Evolutionary conservation across 192 early-diverging fungal species (phyloP).

Genomic region (Coemansia sp.): DNA sequence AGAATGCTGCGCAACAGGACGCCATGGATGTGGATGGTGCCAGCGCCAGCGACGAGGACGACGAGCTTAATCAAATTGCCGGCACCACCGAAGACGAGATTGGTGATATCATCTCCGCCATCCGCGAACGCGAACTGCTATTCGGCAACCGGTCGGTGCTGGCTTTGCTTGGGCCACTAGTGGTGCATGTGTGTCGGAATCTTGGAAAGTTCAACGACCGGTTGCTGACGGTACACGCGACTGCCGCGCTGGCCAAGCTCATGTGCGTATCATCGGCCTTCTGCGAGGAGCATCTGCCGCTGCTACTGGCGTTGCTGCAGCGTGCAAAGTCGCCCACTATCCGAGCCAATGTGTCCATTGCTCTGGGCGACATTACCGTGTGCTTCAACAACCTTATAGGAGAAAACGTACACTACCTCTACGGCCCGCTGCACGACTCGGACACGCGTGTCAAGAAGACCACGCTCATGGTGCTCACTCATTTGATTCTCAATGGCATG

Average conservation of each 20-base stretch:
- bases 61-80: slow-evolving; percentile 91
- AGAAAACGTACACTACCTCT: slow-evolving; percentile 92
- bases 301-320: slow-evolving; percentile 88
- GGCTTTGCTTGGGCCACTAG: slow-evolving; percentile 74
- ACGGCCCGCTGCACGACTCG: slow-evolving; percentile 83
- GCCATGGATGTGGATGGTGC: slow-evolving; percentile 13
- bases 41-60: slow-evolving; percentile 56
- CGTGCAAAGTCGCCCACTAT: slow-evolving; percentile 81
- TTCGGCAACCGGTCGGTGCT: slow-evolving; percentile 78
- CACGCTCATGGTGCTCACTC: slow-evolving; percentile 97
- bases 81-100: slow-evolving; percentile 97
- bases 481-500: slow-evolving; percentile 98
- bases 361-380: slow-evolving; percentile 97
- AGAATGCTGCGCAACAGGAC: slow-evolving; percentile 2
- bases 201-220: slow-evolving; percentile 79
- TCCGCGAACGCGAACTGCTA: slow-evolving; percentile 91
- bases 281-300: slow-evolving; percentile 88
- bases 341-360: slow-evolving; percentile 93
- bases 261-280: slow-evolving; percentile 97
- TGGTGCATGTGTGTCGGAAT: slow-evolving; percentile 77
- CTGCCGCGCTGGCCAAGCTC: slow-evolving; percentile 88
- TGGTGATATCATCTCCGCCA: slow-evolving; percentile 77
- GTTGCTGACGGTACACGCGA: slow-evolving; percentile 84
- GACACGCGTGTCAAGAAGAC: slow-evolving; percentile 90
- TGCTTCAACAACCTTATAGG: slow-evolving; percentile 97